phyloP scores from a whole-genome alignment of 495 filamentous ascomycete genomes.

The Xylaria grammica region DNA sequence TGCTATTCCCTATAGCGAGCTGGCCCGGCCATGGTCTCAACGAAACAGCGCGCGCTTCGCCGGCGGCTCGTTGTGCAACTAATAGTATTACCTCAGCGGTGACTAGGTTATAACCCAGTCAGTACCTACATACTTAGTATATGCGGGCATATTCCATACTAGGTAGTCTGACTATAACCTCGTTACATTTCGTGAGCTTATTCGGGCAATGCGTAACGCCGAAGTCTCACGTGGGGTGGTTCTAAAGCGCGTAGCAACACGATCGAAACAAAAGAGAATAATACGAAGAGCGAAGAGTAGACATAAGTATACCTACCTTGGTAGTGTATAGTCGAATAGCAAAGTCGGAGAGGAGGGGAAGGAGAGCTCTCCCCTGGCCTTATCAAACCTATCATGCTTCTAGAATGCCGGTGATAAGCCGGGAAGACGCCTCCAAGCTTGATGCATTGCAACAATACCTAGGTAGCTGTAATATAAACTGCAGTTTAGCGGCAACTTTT shows the following conservation, averaged over 20 bases:
- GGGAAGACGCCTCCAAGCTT: neutral
- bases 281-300: neutral
- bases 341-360: too few species aligned
- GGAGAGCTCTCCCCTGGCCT: too few species aligned
- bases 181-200: neutral
- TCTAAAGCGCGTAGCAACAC: neutral
- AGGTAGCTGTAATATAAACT: neutral
- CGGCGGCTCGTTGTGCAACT: constrained; percentile 2
- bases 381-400: neutral
- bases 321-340: too few species aligned
- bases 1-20: neutral
- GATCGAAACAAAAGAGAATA: neutral
- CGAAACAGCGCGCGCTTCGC: constrained; percentile 5
- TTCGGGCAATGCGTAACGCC: neutral
- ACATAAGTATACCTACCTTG: too few species aligned
- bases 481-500: neutral
- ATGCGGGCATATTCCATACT: neutral
- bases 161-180: neutral
- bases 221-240: neutral
- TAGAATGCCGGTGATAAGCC: neutral
- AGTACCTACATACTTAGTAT: neutral
- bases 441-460: neutral
- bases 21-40: constrained; percentile 1
- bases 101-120: neutral
- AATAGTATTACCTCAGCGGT: neutral